phyloP scores from a whole-genome alignment of 129 eudicot species.

The Tagetes erecta region DNA sequence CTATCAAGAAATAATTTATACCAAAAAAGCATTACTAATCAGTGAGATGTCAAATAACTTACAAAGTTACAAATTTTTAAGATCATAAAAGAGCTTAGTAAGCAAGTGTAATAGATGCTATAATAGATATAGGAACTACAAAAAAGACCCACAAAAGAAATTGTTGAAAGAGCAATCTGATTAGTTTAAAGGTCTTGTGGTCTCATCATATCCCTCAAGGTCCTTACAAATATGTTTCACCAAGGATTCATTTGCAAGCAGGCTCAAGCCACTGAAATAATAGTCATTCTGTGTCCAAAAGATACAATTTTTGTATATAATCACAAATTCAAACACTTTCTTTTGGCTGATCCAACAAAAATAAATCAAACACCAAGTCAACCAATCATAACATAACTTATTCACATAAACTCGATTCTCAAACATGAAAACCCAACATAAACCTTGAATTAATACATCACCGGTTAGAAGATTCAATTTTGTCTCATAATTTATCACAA shows the following conservation, averaged over 20 bases:
- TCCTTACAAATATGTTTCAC: conserved; percentile 71
- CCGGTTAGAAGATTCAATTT: too few species aligned
- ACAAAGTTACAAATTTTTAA: conserved; percentile 49
- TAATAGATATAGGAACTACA: conserved; percentile 64
- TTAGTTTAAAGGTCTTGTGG: neutral
- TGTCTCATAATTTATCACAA: too few species aligned
- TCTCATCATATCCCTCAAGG: conserved; percentile 81
- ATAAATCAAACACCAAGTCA: neutral
- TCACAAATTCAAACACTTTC: neutral
- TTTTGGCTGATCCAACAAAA: neutral
- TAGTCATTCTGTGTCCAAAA: conserved; percentile 59
- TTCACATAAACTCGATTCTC: neutral
- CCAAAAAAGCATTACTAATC: neutral
- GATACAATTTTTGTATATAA: neutral
- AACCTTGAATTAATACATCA: too few species aligned
- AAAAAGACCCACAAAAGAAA: neutral
- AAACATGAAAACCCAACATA: neutral
- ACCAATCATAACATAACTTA: neutral
- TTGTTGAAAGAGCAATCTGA: neutral
- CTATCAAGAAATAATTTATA: conserved; percentile 27
- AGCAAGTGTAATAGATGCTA: conserved; percentile 66
- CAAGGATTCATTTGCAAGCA: conserved; percentile 77
- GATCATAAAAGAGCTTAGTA: conserved; percentile 69
- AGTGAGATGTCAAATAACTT: conserved; percentile 8
- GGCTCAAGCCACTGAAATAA: conserved; percentile 72